Percentiles rank a stretch among this genome's conserved stretches.
Conservation (phyloP, 2,329 filamentous ascomycete genomes). For the Cladosporium sp. region DNA sequence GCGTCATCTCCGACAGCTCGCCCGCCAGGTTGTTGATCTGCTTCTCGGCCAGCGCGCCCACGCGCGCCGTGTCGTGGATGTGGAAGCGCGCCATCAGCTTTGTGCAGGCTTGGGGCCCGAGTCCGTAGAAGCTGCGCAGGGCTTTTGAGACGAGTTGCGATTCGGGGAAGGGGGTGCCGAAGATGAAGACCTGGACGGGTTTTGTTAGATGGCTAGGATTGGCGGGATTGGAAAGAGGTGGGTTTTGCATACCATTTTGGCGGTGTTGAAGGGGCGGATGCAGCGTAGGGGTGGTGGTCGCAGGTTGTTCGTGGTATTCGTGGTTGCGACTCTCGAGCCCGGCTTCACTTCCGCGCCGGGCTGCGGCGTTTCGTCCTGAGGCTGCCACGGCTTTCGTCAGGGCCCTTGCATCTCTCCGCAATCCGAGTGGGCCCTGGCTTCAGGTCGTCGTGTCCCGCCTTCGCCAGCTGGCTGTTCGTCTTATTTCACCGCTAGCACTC, state of each 20-base stretch:
- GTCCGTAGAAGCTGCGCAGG: conserved; percentile 79
- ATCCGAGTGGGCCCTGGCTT: too few species aligned
- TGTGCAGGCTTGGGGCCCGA: conserved; percentile 63
- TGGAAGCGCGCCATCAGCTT: conserved; percentile 82
- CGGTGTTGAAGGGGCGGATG: not conserved
- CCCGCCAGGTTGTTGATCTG: conserved; percentile 77
- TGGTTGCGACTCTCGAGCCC: not conserved
- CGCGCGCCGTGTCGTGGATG: conserved; percentile 75
- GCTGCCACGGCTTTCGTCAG: too few species aligned
- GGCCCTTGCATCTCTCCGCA: too few species aligned
- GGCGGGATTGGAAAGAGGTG: not conserved
- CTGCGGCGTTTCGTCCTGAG: too few species aligned
- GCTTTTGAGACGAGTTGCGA: conserved; percentile 62
- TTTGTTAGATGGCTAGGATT: not conserved
- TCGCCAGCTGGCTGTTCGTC: conserved; percentile 12
- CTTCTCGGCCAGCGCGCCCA: conserved; percentile 67
- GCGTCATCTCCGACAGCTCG: conserved; percentile 83
- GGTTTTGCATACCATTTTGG: conserved; percentile 5
- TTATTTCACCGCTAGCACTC: conserved; percentile 11
- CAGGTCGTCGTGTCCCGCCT: not conserved
- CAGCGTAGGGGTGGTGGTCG: not conserved
- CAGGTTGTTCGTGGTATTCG: not conserved
- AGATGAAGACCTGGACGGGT: conserved; percentile 53
- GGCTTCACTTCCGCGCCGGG: too few species aligned
- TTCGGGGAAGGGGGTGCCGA: conserved; percentile 82